Percentiles rank a stretch among this genome's conserved stretches.
Evolutionary conservation across 1,284 basidiomycete genomes (phyloP).

Genomic region (Bondarzewia mesenterica): DNA sequence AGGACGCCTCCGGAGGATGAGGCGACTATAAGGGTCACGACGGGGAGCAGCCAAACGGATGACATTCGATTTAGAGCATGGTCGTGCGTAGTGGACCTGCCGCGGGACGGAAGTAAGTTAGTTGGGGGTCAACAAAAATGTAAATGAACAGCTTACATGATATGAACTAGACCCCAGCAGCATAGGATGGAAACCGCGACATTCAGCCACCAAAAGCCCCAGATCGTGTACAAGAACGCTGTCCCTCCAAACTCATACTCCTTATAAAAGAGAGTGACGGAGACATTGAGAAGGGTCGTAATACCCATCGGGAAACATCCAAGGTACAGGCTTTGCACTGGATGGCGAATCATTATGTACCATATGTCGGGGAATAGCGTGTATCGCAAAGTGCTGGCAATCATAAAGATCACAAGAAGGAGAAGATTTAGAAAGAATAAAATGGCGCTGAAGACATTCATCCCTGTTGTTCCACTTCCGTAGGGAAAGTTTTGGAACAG

Average conservation of each 20-base stretch:
- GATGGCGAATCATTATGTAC: slow-evolving; percentile 47
- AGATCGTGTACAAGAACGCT: slow-evolving; percentile 50
- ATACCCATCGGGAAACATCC: slow-evolving; percentile 69
- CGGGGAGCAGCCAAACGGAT: slow-evolving; percentile 63
- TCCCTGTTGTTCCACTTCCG: slow-evolving; percentile 27
- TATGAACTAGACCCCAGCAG: slow-evolving; percentile 57
- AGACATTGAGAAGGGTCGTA: slow-evolving; percentile 53
- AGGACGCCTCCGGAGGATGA: slow-evolving; percentile 59
- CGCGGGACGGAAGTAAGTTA: slow-evolving; percentile 1
- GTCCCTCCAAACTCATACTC: slow-evolving; percentile 43
- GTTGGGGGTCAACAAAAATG: not conserved
- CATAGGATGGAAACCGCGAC: slow-evolving; percentile 48
- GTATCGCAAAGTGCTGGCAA: slow-evolving; percentile 43
- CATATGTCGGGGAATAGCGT: slow-evolving; percentile 49
- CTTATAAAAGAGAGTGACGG: slow-evolving; percentile 33
- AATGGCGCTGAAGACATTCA: slow-evolving; percentile 33
- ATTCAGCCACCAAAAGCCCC: slow-evolving; percentile 73
- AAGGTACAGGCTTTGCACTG: slow-evolving; percentile 58
- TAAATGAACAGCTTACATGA: slow-evolving; percentile 39
- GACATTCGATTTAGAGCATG: slow-evolving; percentile 51
- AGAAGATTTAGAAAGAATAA: slow-evolving; percentile 64
- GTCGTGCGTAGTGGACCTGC: slow-evolving; percentile 54
- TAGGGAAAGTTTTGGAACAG: slow-evolving; percentile 50
- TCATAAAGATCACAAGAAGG: slow-evolving; percentile 52
- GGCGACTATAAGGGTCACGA: slow-evolving; percentile 64